Evolutionary conservation across 202 grass and related monocot genomes (phyloP).

Genomic region (Dendrocalamus latiflorus): DNA sequence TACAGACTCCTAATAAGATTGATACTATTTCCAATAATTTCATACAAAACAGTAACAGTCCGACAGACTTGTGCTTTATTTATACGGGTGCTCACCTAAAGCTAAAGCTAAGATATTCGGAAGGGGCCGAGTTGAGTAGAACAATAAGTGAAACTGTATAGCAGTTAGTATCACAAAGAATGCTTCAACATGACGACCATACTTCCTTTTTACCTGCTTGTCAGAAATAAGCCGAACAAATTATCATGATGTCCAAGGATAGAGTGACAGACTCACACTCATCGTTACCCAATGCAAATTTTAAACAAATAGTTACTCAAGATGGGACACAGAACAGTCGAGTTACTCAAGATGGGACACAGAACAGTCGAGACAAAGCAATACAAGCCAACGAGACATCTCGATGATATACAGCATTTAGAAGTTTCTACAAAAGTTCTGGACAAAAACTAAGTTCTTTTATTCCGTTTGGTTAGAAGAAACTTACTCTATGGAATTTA

Average conservation of each 20-base stretch:
- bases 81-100: constrained; percentile 55
- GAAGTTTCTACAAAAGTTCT: not conserved
- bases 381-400: not conserved
- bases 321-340: too few species aligned
- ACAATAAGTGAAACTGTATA: constrained; percentile 86
- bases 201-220: constrained; percentile 75
- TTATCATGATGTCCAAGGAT: not conserved
- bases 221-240: constrained; percentile 6
- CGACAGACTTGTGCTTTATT: not conserved
- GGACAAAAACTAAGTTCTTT: not conserved
- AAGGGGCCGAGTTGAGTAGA: constrained; percentile 89
- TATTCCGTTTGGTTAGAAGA: not conserved
- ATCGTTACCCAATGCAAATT: not conserved
- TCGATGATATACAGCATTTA: not conserved
- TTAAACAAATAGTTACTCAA: not conserved
- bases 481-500: not conserved
- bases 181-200: constrained; percentile 65
- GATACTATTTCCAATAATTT: not conserved
- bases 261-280: not conserved
- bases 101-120: constrained; percentile 90
- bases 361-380: not conserved
- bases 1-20: too few species aligned
- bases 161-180: constrained; percentile 76
- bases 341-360: too few species aligned
- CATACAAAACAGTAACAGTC: not conserved